Base-by-base conservation (phyloP, 352 stramenopile genomes). In the Phytopythium ostracodes region DNA sequence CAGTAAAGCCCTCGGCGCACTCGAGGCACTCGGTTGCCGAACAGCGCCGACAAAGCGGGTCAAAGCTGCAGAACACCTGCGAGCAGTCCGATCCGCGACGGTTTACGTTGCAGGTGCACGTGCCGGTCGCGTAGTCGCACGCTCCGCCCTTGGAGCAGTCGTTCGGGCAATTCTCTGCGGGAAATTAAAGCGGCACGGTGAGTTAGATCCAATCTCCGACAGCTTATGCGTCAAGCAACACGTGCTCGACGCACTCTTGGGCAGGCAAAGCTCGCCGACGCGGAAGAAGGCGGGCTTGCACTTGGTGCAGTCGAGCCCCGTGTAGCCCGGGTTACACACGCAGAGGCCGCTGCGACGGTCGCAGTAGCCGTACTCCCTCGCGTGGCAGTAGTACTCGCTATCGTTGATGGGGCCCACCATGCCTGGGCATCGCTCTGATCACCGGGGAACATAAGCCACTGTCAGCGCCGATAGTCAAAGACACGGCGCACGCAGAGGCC, bases 261-360 rank as follows among this genome's bases (percentile, higher is more conserved):
- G 73, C 60, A 95, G 94, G 61, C 96, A 98, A 27, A 98, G 64
- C 12, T 68, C 72, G 25, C 92, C 92, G 46, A 81, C 63, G 25
- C 77, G 70, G 71, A 94, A 97, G 71, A 98, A 94, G 17, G 89
- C 90, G 1, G 91, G 77, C 53, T 80, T 86, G 65, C 96, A 99
- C 24, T 71, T 55, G 4, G 81, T 88, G 66, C 95, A 99, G 53
- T 94, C 87, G 4, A 96, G 60, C 2, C 96, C 96, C 29, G 85
- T 87, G 73, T 98, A 98, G 3, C 96, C 96, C 43, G 89, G 71
- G 59, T 98, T 98, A 68, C 96, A 99, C 35, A 96, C 94, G 64
- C 96, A 99, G 2, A 93, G 82, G 0, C 96, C 94, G 36, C 71
- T 97, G 46, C 91, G 85, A 35, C 90, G 84, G 72, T 99, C 96